Conservation (phyloP, 257 asterid species). For the Penstemon eatonii region DNA sequence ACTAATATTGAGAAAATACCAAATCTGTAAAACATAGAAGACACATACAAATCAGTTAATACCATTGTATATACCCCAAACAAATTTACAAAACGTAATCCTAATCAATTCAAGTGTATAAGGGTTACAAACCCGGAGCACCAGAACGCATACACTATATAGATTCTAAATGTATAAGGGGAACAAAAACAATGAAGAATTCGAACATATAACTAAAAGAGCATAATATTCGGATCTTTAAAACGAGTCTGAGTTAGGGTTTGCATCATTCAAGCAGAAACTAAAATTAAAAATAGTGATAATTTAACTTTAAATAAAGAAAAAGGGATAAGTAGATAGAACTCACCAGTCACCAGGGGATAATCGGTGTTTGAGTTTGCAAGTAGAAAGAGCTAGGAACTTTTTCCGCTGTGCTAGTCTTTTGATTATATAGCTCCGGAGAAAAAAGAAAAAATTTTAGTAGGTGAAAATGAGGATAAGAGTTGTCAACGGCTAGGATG, state of each 20-base stretch:
- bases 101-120: not conserved
- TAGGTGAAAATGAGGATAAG: constrained; percentile 54
- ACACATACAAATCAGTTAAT: not conserved
- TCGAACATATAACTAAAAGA: not conserved
- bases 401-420: constrained; percentile 21
- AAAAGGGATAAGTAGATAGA: not conserved
- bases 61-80: not conserved
- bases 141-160: not conserved
- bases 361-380: not conserved
- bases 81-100: not conserved
- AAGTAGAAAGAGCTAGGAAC: constrained; percentile 28
- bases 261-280: constrained; percentile 26
- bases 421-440: constrained; percentile 15
- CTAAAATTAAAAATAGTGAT: not conserved
- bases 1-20: not conserved
- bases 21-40: not conserved
- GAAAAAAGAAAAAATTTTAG: constrained; percentile 8
- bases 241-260: constrained; percentile 34
- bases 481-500: constrained; percentile 31
- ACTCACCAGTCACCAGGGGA: constrained; percentile 39
- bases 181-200: not conserved
- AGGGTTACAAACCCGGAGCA: constrained; percentile 1
- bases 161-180: not conserved
- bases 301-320: not conserved
- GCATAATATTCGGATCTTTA: constrained; percentile 22